Conservation (phyloP, 306 rosid genomes). For the Cucumis melo region DNA sequence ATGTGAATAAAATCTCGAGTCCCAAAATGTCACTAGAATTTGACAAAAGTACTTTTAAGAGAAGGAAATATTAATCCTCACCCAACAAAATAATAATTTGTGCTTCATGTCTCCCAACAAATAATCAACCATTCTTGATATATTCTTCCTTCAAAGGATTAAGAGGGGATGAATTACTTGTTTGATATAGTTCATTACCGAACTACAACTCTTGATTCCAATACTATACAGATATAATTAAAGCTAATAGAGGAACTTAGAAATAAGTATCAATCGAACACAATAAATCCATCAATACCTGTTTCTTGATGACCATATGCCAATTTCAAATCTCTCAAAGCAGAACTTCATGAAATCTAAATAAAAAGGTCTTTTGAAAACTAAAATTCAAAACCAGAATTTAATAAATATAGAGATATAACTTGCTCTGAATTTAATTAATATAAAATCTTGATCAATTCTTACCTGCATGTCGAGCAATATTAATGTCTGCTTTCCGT, state of each 20-base stretch:
- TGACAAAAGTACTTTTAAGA: not conserved
- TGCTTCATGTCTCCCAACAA: slow-evolving; percentile 55
- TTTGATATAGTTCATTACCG: not conserved
- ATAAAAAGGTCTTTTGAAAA: slow-evolving; percentile 73
- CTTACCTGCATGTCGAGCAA: slow-evolving; percentile 44
- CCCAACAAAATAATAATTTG: slow-evolving; percentile 73
- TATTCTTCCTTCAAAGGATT: slow-evolving; percentile 41
- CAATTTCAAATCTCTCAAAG: slow-evolving; percentile 85
- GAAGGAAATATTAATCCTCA: slow-evolving; percentile 19
- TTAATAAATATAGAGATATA: slow-evolving; percentile 9
- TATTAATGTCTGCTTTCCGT: slow-evolving; percentile 32
- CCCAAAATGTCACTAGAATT: not conserved
- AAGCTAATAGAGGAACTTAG: not conserved
- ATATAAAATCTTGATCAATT: slow-evolving; percentile 4
- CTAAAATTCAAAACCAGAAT: slow-evolving; percentile 31
- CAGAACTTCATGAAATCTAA: slow-evolving; percentile 66
- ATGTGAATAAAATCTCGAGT: not conserved
- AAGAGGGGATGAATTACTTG: slow-evolving; percentile 5
- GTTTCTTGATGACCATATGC: slow-evolving; percentile 73
- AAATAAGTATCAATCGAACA: not conserved
- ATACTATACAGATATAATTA: not conserved
- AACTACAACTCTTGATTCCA: not conserved
- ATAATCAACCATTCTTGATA: slow-evolving; percentile 20
- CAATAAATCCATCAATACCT: slow-evolving; percentile 32
- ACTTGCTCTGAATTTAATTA: not conserved